Evolutionary conservation across 2,329 filamentous ascomycete species (phyloP).

Genomic region (Aureobasidium subglaciale): DNA sequence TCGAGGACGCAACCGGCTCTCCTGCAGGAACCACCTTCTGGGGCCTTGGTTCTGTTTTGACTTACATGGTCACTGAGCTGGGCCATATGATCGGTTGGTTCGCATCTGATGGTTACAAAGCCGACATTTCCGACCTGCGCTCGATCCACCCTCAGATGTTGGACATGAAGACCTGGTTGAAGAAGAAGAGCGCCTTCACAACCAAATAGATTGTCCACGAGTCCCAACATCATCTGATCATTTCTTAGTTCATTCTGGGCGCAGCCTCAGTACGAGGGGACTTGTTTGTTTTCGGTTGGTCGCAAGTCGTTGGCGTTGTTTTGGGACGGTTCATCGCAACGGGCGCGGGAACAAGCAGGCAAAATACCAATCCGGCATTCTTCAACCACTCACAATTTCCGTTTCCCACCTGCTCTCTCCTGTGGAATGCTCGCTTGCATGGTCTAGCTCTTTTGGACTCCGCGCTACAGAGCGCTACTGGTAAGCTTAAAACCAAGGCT

Average conservation of each 20-base stretch:
- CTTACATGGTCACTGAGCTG: slow-evolving; percentile 35
- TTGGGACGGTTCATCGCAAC: slow-evolving; percentile 8
- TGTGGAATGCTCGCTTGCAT: neutral
- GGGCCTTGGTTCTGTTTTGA: slow-evolving; percentile 36
- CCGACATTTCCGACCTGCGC: slow-evolving; percentile 39
- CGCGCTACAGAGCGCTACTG: slow-evolving; percentile 7
- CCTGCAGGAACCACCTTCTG: slow-evolving; percentile 39
- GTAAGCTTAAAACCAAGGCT: slow-evolving; percentile 11
- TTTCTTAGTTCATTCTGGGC: neutral
- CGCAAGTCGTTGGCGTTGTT: slow-evolving; percentile 6
- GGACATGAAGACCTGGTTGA: slow-evolving; percentile 27
- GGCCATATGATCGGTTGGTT: slow-evolving; percentile 40
- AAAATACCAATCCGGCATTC: slow-evolving; percentile 14
- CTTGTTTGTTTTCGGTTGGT: slow-evolving; percentile 12
- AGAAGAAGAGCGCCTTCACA: slow-evolving; percentile 25
- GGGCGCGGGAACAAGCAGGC: slow-evolving; percentile 6
- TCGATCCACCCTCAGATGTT: slow-evolving; percentile 39
- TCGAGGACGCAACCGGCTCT: slow-evolving; percentile 40
- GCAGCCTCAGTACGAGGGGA: neutral
- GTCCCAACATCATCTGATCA: slow-evolving; percentile 5
- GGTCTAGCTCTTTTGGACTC: neutral
- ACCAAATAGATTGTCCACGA: slow-evolving; percentile 14
- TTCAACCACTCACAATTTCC: slow-evolving; percentile 9
- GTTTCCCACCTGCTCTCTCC: neutral
- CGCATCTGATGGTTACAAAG: slow-evolving; percentile 41